Evolutionary conservation across 768 basidiomycete genomes (phyloP).

Genomic region (Podaxis pistillaris): DNA sequence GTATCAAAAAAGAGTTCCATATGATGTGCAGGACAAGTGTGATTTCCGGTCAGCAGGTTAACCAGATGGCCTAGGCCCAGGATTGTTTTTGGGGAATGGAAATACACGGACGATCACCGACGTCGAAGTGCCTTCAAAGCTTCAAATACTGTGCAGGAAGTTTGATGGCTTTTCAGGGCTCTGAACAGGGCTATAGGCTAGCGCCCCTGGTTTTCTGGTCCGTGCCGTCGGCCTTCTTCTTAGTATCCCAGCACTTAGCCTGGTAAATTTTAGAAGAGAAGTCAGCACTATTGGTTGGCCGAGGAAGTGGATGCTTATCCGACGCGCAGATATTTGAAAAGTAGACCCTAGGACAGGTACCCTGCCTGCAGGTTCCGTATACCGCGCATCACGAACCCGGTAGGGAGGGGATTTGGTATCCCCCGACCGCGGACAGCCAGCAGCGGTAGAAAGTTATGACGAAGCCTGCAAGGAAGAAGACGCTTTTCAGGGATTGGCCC

Average conservation of each 20-base stretch:
- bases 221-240: neutral
- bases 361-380: neutral
- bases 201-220: neutral
- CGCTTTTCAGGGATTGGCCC: neutral
- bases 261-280: too few species aligned
- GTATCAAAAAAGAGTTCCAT: neutral
- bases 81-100: neutral
- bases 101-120: neutral
- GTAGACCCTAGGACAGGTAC: neutral
- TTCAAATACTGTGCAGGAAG: neutral
- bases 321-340: neutral
- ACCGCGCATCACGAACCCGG: neutral
- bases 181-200: neutral
- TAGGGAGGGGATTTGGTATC: neutral
- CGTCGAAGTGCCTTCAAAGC: neutral
- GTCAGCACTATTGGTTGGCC: too few species aligned
- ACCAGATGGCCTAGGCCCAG: neutral
- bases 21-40: neutral
- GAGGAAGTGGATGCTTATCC: too few species aligned
- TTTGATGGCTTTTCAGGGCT: neutral
- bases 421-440: neutral
- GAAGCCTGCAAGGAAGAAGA: neutral
- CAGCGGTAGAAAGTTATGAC: neutral
- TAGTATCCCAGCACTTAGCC: neutral
- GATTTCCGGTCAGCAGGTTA: neutral